Base-by-base conservation (phyloP, 352 stramenopile species). In the Pythium oligandrum region DNA sequence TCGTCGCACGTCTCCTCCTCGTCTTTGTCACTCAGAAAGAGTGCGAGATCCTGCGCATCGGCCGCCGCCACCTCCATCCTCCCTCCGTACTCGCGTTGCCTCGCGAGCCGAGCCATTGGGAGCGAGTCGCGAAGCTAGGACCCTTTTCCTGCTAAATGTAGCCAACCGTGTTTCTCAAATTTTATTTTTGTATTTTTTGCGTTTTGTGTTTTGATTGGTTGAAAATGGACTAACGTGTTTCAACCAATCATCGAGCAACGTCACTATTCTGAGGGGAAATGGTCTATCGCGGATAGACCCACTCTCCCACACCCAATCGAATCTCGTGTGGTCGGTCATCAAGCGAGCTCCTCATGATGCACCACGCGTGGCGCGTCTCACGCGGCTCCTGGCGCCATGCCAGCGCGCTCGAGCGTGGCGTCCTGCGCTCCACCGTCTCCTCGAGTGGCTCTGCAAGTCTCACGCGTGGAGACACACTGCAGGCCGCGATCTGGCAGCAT, bases 11-110 rank as follows among this genome's bases (percentile, higher is more conserved):
- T 0, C 4, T 57, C 32, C 7, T 45, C 37, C 1, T 68, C 44
- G 0, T 78, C 67, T 6, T 81, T 64, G 44, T 83, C 73, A 43
- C 70, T 77, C 57, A 86, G 57, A 40, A 69, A 67, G 4, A 67
- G 56, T 32, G 53, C 61, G 9, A 86, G 46, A 37, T 86, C 68
- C 5, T 60, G 51, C 11, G 59, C 70, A 37, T 83, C 75, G 6
- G 43, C 51, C 1, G 55, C 51, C 30, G 63, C 59, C 58, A 77
- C 61, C 44, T 40, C 51, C 49, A 71, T 59, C 38, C 38, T 42
- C 38, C 17, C 17, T 26, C 17, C 17, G 17, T 26, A 26, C 17
- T 26, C 17, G 17, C 17, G 17, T 26, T 26, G 17, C 17, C 17
- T 26, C 17, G 17, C 17, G 17, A 26, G 17, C 17, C 17, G 17